Evolutionary conservation across 441 rosid genomes (phyloP).

Genomic region (Daphne laureola): DNA sequence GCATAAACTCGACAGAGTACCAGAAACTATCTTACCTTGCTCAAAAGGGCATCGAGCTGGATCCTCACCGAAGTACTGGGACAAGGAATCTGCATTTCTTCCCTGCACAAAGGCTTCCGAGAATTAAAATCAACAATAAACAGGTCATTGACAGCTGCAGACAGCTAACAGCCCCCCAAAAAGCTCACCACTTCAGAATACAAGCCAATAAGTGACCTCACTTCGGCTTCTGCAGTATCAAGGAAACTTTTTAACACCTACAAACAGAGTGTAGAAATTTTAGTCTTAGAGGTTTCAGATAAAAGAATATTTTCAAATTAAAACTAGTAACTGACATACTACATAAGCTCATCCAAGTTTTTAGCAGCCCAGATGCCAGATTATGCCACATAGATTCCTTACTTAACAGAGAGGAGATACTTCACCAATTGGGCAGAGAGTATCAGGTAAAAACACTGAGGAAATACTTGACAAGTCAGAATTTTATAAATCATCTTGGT

Average conservation of each 20-base stretch:
- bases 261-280: conserved; percentile 4
- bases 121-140: conserved; percentile 8
- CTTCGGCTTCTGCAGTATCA: conserved; percentile 86
- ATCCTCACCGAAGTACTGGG: conserved; percentile 96
- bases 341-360: too few species aligned
- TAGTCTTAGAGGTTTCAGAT: conserved; percentile 5
- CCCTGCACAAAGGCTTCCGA: conserved; percentile 49
- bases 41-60: conserved; percentile 99
- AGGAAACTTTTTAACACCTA: conserved; percentile 82
- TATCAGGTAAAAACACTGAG: too few species aligned
- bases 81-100: conserved; percentile 88
- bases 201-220: conserved; percentile 60
- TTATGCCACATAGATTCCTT: neutral
- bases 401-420: too few species aligned
- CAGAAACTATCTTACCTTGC: conserved; percentile 54
- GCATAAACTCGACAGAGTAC: neutral
- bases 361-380: neutral
- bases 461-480: too few species aligned
- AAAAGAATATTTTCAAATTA: neutral
- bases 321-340: too few species aligned
- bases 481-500: too few species aligned
- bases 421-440: too few species aligned
- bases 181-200: conserved; percentile 78
- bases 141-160: conserved; percentile 1
- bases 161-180: conserved; percentile 6